A percentile compares a stretch with the other conserved stretches of the same genome.
These are phyloP conservation scores for Solanum bukasovii DNA, from an alignment of 257 asterid genomes.

Conservation along the genomic window DNA sequence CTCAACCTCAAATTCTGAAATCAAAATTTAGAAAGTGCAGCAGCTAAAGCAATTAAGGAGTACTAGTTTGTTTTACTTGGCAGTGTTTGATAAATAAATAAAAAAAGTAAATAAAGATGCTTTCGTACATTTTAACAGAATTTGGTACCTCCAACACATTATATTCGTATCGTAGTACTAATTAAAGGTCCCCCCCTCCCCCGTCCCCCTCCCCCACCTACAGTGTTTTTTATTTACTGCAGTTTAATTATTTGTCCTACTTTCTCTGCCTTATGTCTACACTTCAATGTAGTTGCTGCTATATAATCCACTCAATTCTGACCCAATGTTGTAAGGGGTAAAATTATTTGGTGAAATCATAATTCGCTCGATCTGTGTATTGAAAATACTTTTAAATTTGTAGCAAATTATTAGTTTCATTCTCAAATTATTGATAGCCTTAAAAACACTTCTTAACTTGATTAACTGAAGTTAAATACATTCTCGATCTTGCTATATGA, in stretches of 20 bases:
- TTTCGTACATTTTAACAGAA: background rate
- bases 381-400: too few species aligned
- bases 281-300: background rate
- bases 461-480: too few species aligned
- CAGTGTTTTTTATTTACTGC: background rate
- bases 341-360: background rate
- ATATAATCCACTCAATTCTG: background rate
- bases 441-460: too few species aligned
- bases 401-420: too few species aligned
- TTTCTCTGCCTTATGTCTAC: background rate
- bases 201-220: background rate
- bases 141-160: background rate
- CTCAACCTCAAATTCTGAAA: background rate
- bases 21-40: background rate
- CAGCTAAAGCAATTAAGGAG: background rate
- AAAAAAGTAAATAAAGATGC: background rate
- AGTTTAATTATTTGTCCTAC: background rate
- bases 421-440: too few species aligned
- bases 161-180: background rate
- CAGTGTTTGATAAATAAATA: background rate
- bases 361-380: background rate
- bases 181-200: background rate
- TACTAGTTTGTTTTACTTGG: background rate
- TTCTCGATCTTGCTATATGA: rapidly evolving
- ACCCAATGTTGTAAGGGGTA: background rate